Conservation (phyloP, 176 grass and related monocot species). For the Pharus latifolius region DNA sequence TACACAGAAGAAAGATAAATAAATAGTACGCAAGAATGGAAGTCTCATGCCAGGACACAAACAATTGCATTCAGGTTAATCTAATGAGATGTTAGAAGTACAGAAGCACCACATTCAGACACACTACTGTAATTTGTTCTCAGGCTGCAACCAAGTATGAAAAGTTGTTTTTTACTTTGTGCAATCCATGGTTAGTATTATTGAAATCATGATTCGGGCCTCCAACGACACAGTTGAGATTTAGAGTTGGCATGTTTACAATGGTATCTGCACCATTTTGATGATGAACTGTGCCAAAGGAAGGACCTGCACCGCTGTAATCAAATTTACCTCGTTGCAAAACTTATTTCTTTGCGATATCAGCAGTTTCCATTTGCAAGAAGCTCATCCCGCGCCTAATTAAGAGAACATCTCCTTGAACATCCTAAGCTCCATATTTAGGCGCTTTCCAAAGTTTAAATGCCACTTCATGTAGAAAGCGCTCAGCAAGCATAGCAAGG, state of each 20-base stretch:
- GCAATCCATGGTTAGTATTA: too few relatives aligned
- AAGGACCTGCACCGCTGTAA: not conserved
- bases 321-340: not conserved
- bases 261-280: too few relatives aligned
- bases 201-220: too few relatives aligned
- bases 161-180: too few relatives aligned
- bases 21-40: not conserved
- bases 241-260: too few relatives aligned
- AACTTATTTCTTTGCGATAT: slow-evolving; percentile 1
- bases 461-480: slow-evolving; percentile 88
- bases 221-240: too few relatives aligned
- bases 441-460: slow-evolving; percentile 98
- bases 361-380: not conserved
- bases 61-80: not conserved
- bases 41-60: not conserved
- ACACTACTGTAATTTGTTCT: too few relatives aligned
- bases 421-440: slow-evolving; percentile 72
- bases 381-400: not conserved
- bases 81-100: too few relatives aligned
- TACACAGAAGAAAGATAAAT: not conserved
- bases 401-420: not conserved
- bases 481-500: slow-evolving; percentile 63
- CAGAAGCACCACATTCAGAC: too few relatives aligned
- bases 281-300: too few relatives aligned
- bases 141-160: too few relatives aligned